Evolutionary conservation across 441 rosid genomes (phyloP).

Genomic region (Pelargonium australe): DNA sequence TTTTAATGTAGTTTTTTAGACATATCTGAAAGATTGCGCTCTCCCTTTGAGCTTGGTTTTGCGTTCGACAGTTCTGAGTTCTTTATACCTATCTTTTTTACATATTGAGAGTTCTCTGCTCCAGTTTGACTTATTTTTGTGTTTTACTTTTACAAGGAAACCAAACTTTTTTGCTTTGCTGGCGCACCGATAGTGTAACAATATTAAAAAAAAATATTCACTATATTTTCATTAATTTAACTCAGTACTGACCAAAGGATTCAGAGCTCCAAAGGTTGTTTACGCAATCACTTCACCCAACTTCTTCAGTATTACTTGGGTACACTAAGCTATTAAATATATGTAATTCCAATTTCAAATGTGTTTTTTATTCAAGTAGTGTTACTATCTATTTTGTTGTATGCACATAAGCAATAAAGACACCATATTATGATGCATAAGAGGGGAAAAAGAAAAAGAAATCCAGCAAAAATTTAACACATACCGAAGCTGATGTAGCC

Average conservation of each 20-base stretch:
- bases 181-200: too few species aligned
- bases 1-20: background rate
- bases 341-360: too few species aligned
- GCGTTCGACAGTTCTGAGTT: background rate
- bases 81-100: background rate
- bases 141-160: background rate
- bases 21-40: background rate
- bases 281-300: too few species aligned
- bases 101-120: background rate
- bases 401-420: background rate
- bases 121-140: background rate
- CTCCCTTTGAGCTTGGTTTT: background rate
- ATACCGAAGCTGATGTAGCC: slow-evolving; percentile 60
- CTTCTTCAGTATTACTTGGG: too few species aligned
- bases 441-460: background rate
- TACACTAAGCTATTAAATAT: too few species aligned
- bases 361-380: too few species aligned
- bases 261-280: too few species aligned
- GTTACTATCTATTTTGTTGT: too few species aligned
- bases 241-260: too few species aligned
- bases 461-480: slow-evolving; percentile 5
- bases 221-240: too few species aligned
- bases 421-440: slow-evolving; percentile 15
- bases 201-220: too few species aligned
- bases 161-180: too few species aligned